Evolutionary conservation across 2,329 filamentous ascomycete species (phyloP).

Genomic region (Beauveria rudraprayagi): DNA sequence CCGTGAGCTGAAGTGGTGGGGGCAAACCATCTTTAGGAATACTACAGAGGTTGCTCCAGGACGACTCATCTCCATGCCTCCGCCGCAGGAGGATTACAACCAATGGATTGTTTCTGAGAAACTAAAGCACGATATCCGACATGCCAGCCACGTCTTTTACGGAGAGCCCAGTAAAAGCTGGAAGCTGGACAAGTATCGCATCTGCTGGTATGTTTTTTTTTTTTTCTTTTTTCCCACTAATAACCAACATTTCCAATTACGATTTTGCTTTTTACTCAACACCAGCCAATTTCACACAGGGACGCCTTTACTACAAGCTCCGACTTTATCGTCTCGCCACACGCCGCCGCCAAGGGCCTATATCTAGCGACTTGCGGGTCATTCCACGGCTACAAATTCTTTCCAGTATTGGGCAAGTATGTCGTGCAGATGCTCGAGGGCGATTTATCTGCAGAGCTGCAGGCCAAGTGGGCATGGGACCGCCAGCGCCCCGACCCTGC

Average conservation of each 20-base stretch:
- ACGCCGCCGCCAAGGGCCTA: slow-evolving; percentile 41
- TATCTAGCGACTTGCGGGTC: slow-evolving; percentile 58
- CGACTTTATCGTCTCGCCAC: slow-evolving; percentile 56
- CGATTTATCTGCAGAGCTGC: slow-evolving; percentile 33
- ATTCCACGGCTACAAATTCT: slow-evolving; percentile 62
- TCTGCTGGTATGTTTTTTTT: slow-evolving; percentile 51
- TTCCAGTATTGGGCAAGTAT: slow-evolving; percentile 57
- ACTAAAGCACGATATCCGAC: slow-evolving; percentile 51
- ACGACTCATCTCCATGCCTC: slow-evolving; percentile 48
- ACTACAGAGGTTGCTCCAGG: slow-evolving; percentile 44
- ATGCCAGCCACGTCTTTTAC: slow-evolving; percentile 50
- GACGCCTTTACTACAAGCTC: slow-evolving; percentile 55
- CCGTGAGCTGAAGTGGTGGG: slow-evolving; percentile 52
- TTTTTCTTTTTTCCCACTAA: neutral
- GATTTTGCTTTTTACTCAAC: neutral
- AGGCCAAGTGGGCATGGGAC: slow-evolving; percentile 50
- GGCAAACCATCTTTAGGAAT: slow-evolving; percentile 51
- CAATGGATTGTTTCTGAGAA: slow-evolving; percentile 52
- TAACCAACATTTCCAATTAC: neutral
- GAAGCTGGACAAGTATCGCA: slow-evolving; percentile 54
- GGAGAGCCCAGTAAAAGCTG: slow-evolving; percentile 46
- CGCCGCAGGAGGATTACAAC: slow-evolving; percentile 45
- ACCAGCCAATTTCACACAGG: slow-evolving; percentile 30
- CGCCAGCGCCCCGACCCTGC: slow-evolving; percentile 46
- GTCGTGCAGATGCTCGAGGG: slow-evolving; percentile 47